These are phyloP conservation scores for Mentha longifolia DNA, from an alignment of 257 asterid genomes.

Conservation along the genomic window DNA sequence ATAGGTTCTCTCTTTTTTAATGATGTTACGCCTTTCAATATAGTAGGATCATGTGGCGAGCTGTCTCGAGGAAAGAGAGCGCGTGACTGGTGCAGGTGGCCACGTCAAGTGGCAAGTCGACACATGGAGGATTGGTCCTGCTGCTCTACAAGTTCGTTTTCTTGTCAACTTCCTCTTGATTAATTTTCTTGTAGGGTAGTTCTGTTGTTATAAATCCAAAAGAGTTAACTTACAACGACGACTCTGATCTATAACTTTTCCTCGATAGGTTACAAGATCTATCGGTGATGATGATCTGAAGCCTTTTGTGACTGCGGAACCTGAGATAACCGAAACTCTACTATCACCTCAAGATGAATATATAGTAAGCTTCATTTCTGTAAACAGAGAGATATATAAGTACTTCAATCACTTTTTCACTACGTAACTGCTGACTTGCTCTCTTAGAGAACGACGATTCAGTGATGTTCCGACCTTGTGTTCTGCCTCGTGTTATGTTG, in stretches of 20 bases:
- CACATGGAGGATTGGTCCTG: constrained; percentile 94
- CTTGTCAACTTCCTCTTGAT: neutral
- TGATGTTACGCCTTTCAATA: constrained; percentile 32
- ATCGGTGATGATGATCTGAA: constrained; percentile 97
- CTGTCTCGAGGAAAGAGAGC: constrained; percentile 86
- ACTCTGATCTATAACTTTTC: neutral
- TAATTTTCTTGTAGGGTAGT: no score
- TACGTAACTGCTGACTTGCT: no score
- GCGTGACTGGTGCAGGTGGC: constrained; percentile 71
- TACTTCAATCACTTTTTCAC: no score
- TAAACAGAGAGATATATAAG: no score
- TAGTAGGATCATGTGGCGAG: constrained; percentile 96
- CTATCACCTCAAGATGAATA: constrained; percentile 79
- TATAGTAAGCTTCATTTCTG: constrained; percentile 52
- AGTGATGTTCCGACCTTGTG: neutral
- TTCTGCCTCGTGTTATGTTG: neutral
- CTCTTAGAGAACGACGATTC: neutral
- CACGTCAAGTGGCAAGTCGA: constrained; percentile 86
- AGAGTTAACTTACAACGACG: neutral
- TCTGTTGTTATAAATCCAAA: neutral
- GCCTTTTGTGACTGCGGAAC: constrained; percentile 96
- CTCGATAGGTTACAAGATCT: constrained; percentile 84
- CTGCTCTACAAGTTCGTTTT: constrained; percentile 85
- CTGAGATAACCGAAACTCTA: constrained; percentile 78
- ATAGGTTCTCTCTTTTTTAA: neutral